Evolutionary conservation across 1,284 basidiomycete species (phyloP), one percentile per base, ranked within the genome.

Genomic region (Tylopilus sp.): DNA sequence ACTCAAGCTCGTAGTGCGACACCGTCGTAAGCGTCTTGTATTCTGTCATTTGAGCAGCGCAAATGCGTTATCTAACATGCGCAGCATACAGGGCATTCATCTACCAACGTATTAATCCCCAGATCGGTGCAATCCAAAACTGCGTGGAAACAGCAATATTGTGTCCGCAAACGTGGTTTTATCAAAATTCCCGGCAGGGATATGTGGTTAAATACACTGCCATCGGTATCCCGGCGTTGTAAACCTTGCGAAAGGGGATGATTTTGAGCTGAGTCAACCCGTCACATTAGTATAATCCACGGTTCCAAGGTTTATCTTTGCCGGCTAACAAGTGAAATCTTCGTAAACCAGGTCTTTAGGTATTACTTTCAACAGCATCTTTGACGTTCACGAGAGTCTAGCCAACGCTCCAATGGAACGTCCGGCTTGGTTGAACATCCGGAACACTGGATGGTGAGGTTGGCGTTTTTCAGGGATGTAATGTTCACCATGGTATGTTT

Each of bases 391-490:
- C 18, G 24, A 46, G 36, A 18, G 37, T 10, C 46, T 29, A 15
- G 24, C 15, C 9, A 37, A 48, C 21, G 30, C 33, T 40, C 35
- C 14, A 17, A 26, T 26, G 5, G 2, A 38, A 48, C n/a, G 24
- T 34, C 35, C 37, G 44, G 34, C 44, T 47, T 51, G 44, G 50
- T 41, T 48, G 18, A 33, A 44, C 39, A 35, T 28, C 47, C 52
- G 47, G 29, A 30, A 18, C 62, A 63, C 61, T 67, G 61, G 61
- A 63, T 67, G 61, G 64, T 65, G 41, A 48, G 50, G 42, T 40
- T 47, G 35, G 41, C 44, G 44, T 50, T 51, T 46, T 46, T 43
- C 48, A 48, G 34, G 49, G 24, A 46, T 48, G 42, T 50, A 33
- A 52, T 43, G 28, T 33, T 48, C 24, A 41, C 29, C 21, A 41